A percentile compares a stretch with the other conserved stretches of the same genome.
These are phyloP conservation scores for Aspergillus quadricinctus DNA, from an alignment of 2,329 filamentous ascomycete species.

Conservation along the genomic window DNA sequence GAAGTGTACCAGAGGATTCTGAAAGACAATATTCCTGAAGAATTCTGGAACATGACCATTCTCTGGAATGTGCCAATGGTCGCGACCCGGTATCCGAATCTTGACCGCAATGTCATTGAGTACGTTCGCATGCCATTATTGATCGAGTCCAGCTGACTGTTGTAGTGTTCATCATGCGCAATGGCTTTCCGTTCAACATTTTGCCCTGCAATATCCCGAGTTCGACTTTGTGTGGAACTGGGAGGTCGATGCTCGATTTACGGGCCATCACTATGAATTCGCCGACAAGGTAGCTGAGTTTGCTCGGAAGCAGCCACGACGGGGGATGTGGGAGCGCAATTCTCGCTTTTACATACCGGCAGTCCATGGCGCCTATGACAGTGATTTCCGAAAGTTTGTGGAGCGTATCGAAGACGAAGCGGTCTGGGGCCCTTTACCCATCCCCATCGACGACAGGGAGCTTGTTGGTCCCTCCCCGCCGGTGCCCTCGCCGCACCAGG, in stretches of 20 bases:
- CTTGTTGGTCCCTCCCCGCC: constrained; percentile 64
- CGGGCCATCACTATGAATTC: constrained; percentile 72
- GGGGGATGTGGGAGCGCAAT: constrained; percentile 57
- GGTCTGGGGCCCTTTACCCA: constrained; percentile 62
- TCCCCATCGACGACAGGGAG: constrained; percentile 52
- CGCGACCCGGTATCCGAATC: constrained; percentile 46
- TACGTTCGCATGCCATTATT: constrained; percentile 22
- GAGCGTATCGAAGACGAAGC: constrained; percentile 47
- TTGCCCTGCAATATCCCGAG: constrained; percentile 66
- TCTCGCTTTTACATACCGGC: constrained; percentile 53
- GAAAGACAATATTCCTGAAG: constrained; percentile 59
- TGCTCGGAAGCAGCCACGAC: constrained; percentile 51
- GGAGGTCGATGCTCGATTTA: constrained; percentile 73
- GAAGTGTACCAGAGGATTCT: constrained; percentile 60
- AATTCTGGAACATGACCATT: constrained; percentile 66
- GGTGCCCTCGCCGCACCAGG: constrained; percentile 52
- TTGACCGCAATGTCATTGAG: constrained; percentile 47
- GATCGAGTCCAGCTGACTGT: constrained; percentile 19
- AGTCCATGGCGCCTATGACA: constrained; percentile 47
- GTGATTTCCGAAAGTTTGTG: constrained; percentile 5
- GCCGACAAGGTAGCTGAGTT: constrained; percentile 59
- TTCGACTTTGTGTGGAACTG: constrained; percentile 78
- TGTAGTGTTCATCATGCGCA: constrained; percentile 57
- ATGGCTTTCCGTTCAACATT: constrained; percentile 71
- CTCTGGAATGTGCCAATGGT: constrained; percentile 64